Percentiles rank a stretch among this genome's conserved stretches.
phyloP scores from a whole-genome alignment of 768 basidiomycete genomes.

The Podaxis rugospora region DNA sequence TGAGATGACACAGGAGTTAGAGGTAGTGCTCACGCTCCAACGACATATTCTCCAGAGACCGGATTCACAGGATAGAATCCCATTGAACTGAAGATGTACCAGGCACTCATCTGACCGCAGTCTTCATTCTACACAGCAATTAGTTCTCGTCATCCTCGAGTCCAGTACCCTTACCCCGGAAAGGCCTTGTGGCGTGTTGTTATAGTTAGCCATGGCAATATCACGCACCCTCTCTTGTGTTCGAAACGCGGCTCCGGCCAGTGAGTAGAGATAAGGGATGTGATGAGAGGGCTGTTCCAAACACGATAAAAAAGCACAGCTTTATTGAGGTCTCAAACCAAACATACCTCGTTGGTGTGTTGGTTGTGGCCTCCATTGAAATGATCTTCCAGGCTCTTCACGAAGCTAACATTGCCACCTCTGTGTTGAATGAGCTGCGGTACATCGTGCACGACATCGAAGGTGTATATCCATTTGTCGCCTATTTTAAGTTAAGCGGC shows the following conservation, averaged over 20 bases:
- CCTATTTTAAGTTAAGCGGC: conserved; percentile 19
- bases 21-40: conserved; percentile 55
- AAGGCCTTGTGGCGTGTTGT: conserved; percentile 61
- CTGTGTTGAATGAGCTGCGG: conserved; percentile 52
- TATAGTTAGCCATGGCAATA: conserved; percentile 61
- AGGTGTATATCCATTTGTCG: conserved; percentile 62
- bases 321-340: neutral
- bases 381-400: conserved; percentile 58
- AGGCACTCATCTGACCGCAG: conserved; percentile 88
- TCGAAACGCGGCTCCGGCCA: conserved; percentile 65
- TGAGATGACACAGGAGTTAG: neutral
- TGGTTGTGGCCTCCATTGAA: conserved; percentile 65
- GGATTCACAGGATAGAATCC: conserved; percentile 88
- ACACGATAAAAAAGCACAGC: neutral
- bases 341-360: conserved; percentile 68
- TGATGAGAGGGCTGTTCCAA: conserved; percentile 68
- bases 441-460: conserved; percentile 73
- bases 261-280: conserved; percentile 75
- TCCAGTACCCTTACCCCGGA: conserved; percentile 49
- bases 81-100: conserved; percentile 80
- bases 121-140: conserved; percentile 65
- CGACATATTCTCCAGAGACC: conserved; percentile 67
- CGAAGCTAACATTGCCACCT: conserved; percentile 65
- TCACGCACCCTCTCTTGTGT: conserved; percentile 64
- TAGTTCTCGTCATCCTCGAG: neutral